Evolutionary conservation across 1,284 basidiomycete genomes (phyloP), one percentile per base, ranked within the genome.

Genomic region (Trichosporon sp.): DNA sequence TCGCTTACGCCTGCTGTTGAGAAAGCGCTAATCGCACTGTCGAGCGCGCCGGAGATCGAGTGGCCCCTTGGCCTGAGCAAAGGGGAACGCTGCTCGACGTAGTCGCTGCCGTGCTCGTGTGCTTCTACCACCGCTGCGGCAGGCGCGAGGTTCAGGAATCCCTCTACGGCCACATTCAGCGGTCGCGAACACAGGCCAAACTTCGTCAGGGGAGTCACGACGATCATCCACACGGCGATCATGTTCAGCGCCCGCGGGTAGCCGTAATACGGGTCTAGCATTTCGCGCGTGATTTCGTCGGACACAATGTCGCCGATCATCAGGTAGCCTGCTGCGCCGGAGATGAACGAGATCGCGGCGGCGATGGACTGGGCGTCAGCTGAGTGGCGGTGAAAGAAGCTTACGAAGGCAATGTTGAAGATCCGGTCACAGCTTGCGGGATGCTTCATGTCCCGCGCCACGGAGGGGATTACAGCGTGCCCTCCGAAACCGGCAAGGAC

Each of bases 401-500:
- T 69, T 61, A 75, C 75, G 67, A 76, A 80, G 11, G 78, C 76
- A 56, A 67, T 67, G 65, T 78, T 73, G 62, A 78, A 74, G 37
- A 77, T 93, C 54, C 79, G 81, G 76, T 90, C 86, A 74, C 95
- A 96, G 67, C 88, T 83, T 44, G 84, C 82, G 1, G 93, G 93
- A 71, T 94, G 86, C 60, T 83, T 81, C 94, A 98, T 97, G 78
- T 98, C 95, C 69, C 88, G 84, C 11, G 90, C 92, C 14, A 98
- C 79, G 9, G 89, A 91, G 6, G 95, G 95, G 58, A 97, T 89
- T 36, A 95, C 91, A 11, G 92, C 90, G 77, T 98, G 95, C 1
- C 94, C 93, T 5, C 92, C 89, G 72, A 97, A 95, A 85, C 95
- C 94, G n/a, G 92, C 92, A 89, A 98, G 93, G 75, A 97, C 88